These are phyloP conservation scores for Penicillium sp. DNA, from an alignment of 2,329 filamentous ascomycete genomes.

Conservation along the genomic window DNA sequence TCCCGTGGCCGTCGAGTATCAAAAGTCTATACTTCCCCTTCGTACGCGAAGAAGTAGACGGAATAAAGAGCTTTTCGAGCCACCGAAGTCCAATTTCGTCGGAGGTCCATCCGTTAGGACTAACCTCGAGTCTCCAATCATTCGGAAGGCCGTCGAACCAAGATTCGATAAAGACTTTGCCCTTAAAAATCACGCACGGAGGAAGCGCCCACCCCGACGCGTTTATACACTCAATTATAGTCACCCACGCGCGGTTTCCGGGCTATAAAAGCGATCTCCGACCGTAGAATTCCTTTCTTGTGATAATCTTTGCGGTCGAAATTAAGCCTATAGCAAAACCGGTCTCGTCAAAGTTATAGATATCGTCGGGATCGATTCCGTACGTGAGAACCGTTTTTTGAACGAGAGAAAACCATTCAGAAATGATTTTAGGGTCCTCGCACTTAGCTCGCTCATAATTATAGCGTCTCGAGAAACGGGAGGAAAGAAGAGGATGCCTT, in stretches of 20 bases:
- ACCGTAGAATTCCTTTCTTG: constrained; percentile 1
- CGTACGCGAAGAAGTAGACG: no score
- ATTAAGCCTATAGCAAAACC: constrained; percentile 1
- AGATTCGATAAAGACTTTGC: constrained; percentile 4
- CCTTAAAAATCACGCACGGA: constrained; percentile 15
- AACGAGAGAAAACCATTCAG: background rate
- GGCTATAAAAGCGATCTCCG: constrained; percentile 8
- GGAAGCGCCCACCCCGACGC: constrained; percentile 5
- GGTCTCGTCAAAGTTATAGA: background rate
- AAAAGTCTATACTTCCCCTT: no score
- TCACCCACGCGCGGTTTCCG: constrained; percentile 15
- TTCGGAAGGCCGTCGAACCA: constrained; percentile 8
- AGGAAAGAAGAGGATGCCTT: no score
- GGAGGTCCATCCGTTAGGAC: constrained; percentile 37
- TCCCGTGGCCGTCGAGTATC: no score
- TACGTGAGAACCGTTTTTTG: background rate
- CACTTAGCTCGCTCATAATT: background rate
- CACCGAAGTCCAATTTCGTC: no score
- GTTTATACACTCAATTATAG: constrained; percentile 12
- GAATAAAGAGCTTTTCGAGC: no score
- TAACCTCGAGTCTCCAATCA: constrained; percentile 17
- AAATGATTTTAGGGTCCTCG: background rate
- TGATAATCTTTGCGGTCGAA: constrained; percentile 5
- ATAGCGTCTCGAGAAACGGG: no score
- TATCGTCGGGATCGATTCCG: background rate